Evolutionary conservation across 2,329 filamentous ascomycete species (phyloP), one percentile per base, ranked within the genome.

Genomic region (Hypoxylon sp.): DNA sequence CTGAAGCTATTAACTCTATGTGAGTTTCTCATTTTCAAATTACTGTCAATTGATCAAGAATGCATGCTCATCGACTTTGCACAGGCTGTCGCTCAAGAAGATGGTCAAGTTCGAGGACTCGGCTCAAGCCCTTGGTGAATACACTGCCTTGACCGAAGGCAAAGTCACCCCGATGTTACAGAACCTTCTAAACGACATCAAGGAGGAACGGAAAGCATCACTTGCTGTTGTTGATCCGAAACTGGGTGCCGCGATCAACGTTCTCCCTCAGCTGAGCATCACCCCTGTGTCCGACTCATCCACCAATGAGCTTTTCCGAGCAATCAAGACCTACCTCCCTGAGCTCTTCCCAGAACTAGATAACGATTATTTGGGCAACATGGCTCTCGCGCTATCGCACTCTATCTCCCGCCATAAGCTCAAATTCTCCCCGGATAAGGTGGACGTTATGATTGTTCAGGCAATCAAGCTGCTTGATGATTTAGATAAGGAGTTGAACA

Each of bases 391-490:
- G 89, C 91, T 99, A 56, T 97, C 95, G 37, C 96, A 99, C 85
- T 98, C 95, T 63, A 91, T 99, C 77, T 97, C 95, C 53, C 91
- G 95, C 72, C 95, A 99, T 85, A 98, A 97, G 88, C 90, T 99
- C 79, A 98, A 98, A 86, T 99, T 99, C 84, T 97, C 94, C 7
- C 92, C 95, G 64, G 95, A 99, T 80, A 99, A 99, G 87, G 95
- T 99, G 74, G 96, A 99, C 80, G 96, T 96, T 57, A 99, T 99
- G 96, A 97, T 99, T 79, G 95, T 99, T 65, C 96, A 99, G 84
- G 95, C 95, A 64, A 96, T 99, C 79, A 91, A 92, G 72, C 89
- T 98, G 57, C 87, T 99, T 51, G 96, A 99, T 79, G 96, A 99
- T 73, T 85, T 99, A 69, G 96, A 99, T 85, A 99, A 99, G 87